Evolutionary conservation across 2,329 filamentous ascomycete species (phyloP).

Genomic region (Fusarium sp.): DNA sequence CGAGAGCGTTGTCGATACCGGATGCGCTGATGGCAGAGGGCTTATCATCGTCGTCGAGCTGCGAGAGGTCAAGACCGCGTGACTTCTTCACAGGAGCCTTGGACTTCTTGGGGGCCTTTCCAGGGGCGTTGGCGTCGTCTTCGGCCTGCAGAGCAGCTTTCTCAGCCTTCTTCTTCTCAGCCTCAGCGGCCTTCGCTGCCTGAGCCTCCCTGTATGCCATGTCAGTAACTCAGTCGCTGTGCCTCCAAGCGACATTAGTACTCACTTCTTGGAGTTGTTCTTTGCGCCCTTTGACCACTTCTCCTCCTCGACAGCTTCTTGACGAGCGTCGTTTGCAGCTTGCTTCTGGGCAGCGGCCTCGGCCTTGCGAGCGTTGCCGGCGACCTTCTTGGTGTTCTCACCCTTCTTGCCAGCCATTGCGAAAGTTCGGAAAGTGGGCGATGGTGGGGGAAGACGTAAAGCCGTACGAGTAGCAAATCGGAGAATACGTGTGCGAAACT

Average conservation of each 20-base stretch:
- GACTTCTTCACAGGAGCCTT: constrained; percentile 78
- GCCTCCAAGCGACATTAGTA: constrained; percentile 32
- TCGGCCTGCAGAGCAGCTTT: constrained; percentile 84
- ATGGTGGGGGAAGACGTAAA: constrained; percentile 17
- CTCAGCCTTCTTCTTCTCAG: constrained; percentile 93
- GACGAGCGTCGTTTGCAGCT: constrained; percentile 75
- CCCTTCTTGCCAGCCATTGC: constrained; percentile 80
- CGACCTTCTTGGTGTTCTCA: constrained; percentile 89
- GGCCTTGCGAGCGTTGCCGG: constrained; percentile 92
- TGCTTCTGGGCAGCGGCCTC: constrained; percentile 86
- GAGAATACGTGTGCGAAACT: constrained; percentile 10
- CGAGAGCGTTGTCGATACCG: constrained; percentile 93
- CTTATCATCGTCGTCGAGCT: constrained; percentile 75
- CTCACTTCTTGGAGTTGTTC: constrained; percentile 87
- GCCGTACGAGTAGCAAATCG: constrained; percentile 18
- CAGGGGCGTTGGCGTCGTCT: constrained; percentile 77
- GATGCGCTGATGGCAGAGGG: constrained; percentile 78
- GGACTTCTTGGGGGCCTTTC: constrained; percentile 73
- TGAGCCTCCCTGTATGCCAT: constrained; percentile 52
- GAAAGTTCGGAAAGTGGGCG: constrained; percentile 28
- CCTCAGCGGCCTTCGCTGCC: constrained; percentile 79
- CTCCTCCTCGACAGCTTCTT: constrained; percentile 74
- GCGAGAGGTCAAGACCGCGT: constrained; percentile 78
- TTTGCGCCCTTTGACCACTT: constrained; percentile 92
- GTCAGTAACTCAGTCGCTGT: constrained; percentile 21